Percentiles rank a stretch among this genome's conserved stretches.
Conservation (phyloP, 1,284 basidiomycete genomes). For the Omphalotus olearius region DNA sequence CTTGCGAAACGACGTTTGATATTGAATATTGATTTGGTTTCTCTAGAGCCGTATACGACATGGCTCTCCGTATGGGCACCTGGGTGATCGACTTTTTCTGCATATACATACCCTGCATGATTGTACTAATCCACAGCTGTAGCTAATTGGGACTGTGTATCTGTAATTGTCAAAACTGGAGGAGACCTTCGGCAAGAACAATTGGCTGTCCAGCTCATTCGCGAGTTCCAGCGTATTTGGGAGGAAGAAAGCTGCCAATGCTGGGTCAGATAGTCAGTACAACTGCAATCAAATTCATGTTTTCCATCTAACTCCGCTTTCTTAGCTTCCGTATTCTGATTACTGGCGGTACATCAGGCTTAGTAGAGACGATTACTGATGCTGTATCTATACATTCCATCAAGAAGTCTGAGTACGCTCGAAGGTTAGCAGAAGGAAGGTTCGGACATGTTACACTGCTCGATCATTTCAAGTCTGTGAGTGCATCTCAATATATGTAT, state of each 20-base stretch:
- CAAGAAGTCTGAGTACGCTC: slow-evolving; percentile 97
- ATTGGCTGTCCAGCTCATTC: slow-evolving; percentile 93
- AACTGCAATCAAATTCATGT: not conserved
- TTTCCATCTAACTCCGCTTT: not conserved
- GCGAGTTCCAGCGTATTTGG: slow-evolving; percentile 93
- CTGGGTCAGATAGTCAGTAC: slow-evolving; percentile 87
- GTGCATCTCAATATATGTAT: slow-evolving; percentile 22
- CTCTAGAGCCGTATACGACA: slow-evolving; percentile 82
- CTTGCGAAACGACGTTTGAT: not conserved
- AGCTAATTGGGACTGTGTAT: slow-evolving; percentile 84
- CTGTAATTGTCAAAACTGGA: slow-evolving; percentile 98
- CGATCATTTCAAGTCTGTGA: slow-evolving; percentile 85
- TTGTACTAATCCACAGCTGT: slow-evolving; percentile 11
- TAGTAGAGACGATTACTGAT: slow-evolving; percentile 95
- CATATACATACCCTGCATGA: slow-evolving; percentile 9
- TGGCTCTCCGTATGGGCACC: slow-evolving; percentile 92
- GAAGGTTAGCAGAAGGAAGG: slow-evolving; percentile 75
- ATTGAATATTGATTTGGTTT: slow-evolving; percentile 12
- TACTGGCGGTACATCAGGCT: slow-evolving; percentile 87
- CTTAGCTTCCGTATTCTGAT: slow-evolving; percentile 82
- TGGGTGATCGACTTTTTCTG: slow-evolving; percentile 45
- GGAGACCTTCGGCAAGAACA: slow-evolving; percentile 97
- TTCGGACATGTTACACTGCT: slow-evolving; percentile 83
- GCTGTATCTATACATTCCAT: slow-evolving; percentile 98
- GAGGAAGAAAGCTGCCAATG: slow-evolving; percentile 86